phyloP scores from a whole-genome alignment of 495 filamentous ascomycete species.

The Viridothelium virens region DNA sequence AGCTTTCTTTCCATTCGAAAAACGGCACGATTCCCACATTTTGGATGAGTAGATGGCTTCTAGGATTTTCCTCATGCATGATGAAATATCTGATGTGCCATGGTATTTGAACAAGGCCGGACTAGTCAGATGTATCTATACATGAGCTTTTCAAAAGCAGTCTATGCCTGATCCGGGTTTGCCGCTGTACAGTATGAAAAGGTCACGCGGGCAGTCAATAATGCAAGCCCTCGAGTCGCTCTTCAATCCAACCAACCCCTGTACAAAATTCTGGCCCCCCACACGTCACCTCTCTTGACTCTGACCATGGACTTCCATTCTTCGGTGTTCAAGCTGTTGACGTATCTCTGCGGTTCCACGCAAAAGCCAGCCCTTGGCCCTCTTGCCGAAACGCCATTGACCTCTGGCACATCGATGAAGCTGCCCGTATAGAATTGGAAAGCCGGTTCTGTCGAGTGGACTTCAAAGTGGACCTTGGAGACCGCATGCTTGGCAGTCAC shows the following conservation, averaged over 20 bases:
- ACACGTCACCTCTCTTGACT: slow-evolving; percentile 70
- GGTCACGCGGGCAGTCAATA: background rate
- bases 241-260: slow-evolving; percentile 56
- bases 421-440: slow-evolving; percentile 96
- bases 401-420: slow-evolving; percentile 66
- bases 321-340: slow-evolving; percentile 75
- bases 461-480: slow-evolving; percentile 69
- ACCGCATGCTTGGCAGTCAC: slow-evolving; percentile 62
- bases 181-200: background rate
- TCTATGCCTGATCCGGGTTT: background rate
- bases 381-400: slow-evolving; percentile 56
- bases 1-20: background rate
- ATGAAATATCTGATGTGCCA: too few relatives aligned
- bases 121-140: background rate
- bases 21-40: slow-evolving; percentile 3
- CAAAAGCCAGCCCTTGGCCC: slow-evolving; percentile 68
- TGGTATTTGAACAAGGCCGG: too few relatives aligned
- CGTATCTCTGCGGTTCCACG: slow-evolving; percentile 82
- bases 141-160: background rate
- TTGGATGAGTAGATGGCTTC: background rate
- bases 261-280: slow-evolving; percentile 71
- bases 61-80: background rate
- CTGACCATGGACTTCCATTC: slow-evolving; percentile 71
- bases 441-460: slow-evolving; percentile 82
- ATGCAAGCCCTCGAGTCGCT: background rate